Evolutionary conservation across 306 rosid genomes (phyloP).

Genomic region (Medicago ruthenica): DNA sequence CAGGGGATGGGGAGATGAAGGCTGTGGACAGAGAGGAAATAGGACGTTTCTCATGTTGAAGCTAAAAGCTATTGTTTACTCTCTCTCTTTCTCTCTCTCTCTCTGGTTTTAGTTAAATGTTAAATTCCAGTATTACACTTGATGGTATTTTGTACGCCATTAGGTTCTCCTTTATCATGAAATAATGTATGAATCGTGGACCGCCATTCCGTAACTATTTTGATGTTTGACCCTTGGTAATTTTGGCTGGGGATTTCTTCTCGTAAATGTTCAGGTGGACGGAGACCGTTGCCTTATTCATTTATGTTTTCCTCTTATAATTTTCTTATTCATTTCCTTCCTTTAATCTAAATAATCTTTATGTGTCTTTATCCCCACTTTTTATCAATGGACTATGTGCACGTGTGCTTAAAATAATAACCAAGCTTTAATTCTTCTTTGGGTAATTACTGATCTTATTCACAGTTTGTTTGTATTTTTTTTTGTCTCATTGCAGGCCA

Average conservation of each 20-base stretch:
- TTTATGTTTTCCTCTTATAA: neutral
- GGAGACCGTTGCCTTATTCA: neutral
- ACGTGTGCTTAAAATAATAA: slow-evolving; percentile 1
- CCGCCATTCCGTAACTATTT: slow-evolving; percentile 1
- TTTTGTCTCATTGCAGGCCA: slow-evolving; percentile 62
- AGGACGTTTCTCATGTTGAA: neutral
- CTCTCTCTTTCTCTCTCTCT: neutral
- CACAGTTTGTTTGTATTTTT: slow-evolving; percentile 25
- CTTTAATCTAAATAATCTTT: neutral
- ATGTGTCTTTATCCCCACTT: neutral
- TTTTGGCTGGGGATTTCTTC: neutral
- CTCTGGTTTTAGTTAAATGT: neutral
- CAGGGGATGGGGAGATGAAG: neutral
- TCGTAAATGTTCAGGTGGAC: neutral
- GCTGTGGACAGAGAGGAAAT: neutral
- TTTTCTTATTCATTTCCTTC: neutral
- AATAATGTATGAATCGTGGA: slow-evolving; percentile 23
- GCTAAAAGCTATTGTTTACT: neutral
- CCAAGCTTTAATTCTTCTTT: slow-evolving; percentile 32
- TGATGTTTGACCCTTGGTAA: slow-evolving; percentile 13
- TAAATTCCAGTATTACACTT: slow-evolving; percentile 1
- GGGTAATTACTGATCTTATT: slow-evolving; percentile 33
- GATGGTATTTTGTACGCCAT: neutral
- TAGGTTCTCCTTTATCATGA: slow-evolving; percentile 11
- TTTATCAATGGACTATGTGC: slow-evolving; percentile 37